Base-by-base conservation (phyloP, 2,329 filamentous ascomycete species). In the Epichloe brachyelytri region DNA sequence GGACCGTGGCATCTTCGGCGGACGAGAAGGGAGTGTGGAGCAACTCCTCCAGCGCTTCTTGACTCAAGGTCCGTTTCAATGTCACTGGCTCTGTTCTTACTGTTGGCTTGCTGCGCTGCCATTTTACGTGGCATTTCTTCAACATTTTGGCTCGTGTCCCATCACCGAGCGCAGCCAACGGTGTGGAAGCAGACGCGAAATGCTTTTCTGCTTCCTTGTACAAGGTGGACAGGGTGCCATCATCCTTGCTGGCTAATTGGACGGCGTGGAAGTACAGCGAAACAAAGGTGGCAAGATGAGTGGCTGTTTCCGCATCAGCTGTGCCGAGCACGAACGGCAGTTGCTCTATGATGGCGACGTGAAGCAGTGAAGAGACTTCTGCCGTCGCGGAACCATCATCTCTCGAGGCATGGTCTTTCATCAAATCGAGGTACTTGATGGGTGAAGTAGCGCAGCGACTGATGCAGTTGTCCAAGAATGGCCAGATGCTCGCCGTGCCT, bases 401-500 rank as follows among this genome's bases (percentile, higher is more conserved):
- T 12, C 62, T 61, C 3, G 58, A 57, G 4, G 61, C 46, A 36
- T 64, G 65, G 40, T 79, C 74, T 50, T 82, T 75, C 26, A 87
- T 66, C 60, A 81, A 71, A 54, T 93, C 85, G 30, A 93, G 80
- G 60, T 95, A 91, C 62, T 88, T 94, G 60, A 94, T 83, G 0
- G 88, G 86, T 22, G 84, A 83, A 2, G 71, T 82, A 15, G 83
- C 82, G 57, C 87, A 86, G 22, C 90, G 80, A 33, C 80, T 80
- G 49, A 87, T 74, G 64, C 88, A 94, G 55, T 94, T 89, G 61
- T 96, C 90, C 26, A 96, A 65, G 61, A 93, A 94, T 0, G 72
- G 65, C 68, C 86, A 85, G 1, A 89, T 62, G 0, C 62, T 57
- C 14, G 70, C 65, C 57, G 74, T 65, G 12, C 57, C 50, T 10